phyloP scores from a whole-genome alignment of 108 stramenopile genomes.

The Conticribra guillardii region DNA sequence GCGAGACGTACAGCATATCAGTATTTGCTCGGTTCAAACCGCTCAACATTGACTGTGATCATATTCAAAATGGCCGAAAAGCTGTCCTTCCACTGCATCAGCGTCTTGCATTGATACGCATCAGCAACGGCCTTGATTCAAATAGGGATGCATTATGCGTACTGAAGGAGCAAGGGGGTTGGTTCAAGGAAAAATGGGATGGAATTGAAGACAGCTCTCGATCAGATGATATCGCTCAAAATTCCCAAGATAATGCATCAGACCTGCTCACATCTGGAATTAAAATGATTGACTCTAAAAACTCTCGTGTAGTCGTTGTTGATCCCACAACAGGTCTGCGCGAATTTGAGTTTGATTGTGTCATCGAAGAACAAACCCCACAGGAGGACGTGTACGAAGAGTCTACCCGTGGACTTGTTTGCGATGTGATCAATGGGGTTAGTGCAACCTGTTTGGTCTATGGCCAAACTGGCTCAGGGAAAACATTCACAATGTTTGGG shows the following conservation, averaged over 20 bases:
- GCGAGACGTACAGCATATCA: constrained; percentile 31
- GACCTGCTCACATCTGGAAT: constrained; percentile 33
- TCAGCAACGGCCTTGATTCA: constrained; percentile 37
- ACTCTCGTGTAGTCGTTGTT: constrained; percentile 55
- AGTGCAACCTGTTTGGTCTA: constrained; percentile 73
- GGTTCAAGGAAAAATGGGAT: constrained; percentile 49
- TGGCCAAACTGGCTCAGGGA: constrained; percentile 78
- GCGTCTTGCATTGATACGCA: constrained; percentile 56
- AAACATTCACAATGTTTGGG: constrained; percentile 80
- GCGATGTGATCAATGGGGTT: constrained; percentile 63
- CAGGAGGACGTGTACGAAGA: constrained; percentile 55
- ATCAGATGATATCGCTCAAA: neutral
- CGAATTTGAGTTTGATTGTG: constrained; percentile 63
- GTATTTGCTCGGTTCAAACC: constrained; percentile 46
- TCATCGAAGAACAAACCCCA: constrained; percentile 33
- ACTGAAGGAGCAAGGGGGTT: constrained; percentile 55
- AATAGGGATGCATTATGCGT: constrained; percentile 47
- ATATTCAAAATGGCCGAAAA: constrained; percentile 20
- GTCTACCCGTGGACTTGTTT: constrained; percentile 43
- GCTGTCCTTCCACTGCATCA: constrained; percentile 66
- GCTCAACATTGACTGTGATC: constrained; percentile 4
- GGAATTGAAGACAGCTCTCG: constrained; percentile 7
- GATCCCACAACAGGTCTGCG: constrained; percentile 58
- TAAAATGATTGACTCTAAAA: constrained; percentile 37
- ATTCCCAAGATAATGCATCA: neutral